Conservation (phyloP, 345 rosid genomes). For the Durio zibethinus region DNA sequence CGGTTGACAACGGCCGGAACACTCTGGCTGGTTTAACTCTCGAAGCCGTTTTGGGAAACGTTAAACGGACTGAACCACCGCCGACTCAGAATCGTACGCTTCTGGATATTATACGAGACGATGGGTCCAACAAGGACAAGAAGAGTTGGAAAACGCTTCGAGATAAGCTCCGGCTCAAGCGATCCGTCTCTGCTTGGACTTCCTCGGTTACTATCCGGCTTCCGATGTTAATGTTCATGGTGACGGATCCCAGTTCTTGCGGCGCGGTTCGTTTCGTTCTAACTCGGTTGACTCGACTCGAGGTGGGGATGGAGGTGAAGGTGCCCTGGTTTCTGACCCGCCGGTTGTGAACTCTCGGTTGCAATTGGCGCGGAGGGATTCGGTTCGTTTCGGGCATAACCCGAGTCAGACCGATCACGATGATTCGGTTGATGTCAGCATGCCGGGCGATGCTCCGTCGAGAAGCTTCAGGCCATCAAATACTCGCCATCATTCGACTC, state of each 20-base stretch:
- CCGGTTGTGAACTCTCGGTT: conserved; percentile 8
- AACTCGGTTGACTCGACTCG: conserved; percentile 20
- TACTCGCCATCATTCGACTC: conserved; percentile 48
- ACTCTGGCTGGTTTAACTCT: conserved; percentile 28
- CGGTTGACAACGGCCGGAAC: conserved; percentile 34
- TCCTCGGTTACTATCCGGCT: conserved; percentile 43
- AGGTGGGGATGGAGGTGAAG: conserved; percentile 22
- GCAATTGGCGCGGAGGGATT: not conserved
- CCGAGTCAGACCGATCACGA: conserved; percentile 25
- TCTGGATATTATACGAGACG: conserved; percentile 38
- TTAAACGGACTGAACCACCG: not conserved
- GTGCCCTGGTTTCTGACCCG: conserved; percentile 20
- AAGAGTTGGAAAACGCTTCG: conserved; percentile 77
- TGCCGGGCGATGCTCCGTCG: conserved; percentile 28
- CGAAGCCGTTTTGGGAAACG: conserved; percentile 11
- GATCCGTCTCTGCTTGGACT: conserved; percentile 66
- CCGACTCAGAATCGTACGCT: conserved; percentile 15
- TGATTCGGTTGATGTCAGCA: conserved; percentile 20
- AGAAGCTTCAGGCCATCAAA: conserved; percentile 47
- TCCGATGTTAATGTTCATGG: conserved; percentile 47
- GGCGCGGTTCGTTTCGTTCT: conserved; percentile 42
- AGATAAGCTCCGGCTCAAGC: conserved; percentile 62
- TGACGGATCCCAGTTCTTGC: conserved; percentile 40
- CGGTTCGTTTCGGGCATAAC: conserved; percentile 31
- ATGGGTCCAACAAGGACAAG: conserved; percentile 58